Evolutionary conservation across 257 asterid species (phyloP).

Genomic region (Dorcoceras hygrometricum): DNA sequence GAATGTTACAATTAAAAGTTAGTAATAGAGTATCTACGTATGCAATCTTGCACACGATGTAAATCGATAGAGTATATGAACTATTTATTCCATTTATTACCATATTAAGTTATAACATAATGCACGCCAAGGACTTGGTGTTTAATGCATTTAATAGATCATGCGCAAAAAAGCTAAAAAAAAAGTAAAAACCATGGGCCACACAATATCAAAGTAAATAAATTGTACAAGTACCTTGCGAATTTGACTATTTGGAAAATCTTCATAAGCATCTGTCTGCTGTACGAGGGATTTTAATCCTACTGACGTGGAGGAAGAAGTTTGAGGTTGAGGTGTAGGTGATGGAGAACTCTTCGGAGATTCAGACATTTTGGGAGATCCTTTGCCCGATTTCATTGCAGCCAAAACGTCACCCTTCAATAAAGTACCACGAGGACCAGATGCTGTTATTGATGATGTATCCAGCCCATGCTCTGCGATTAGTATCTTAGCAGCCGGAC

Average conservation of each 20-base stretch:
- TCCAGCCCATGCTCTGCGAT: slow-evolving; percentile 73
- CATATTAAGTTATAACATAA: background rate
- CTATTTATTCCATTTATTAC: no score
- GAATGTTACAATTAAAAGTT: slow-evolving; percentile 17
- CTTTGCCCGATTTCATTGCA: slow-evolving; percentile 83
- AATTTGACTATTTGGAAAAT: slow-evolving; percentile 88
- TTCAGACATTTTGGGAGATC: slow-evolving; percentile 42
- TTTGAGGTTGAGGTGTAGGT: slow-evolving; percentile 37
- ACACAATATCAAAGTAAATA: slow-evolving; percentile 16
- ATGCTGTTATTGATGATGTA: slow-evolving; percentile 67
- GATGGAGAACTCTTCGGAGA: slow-evolving; percentile 41
- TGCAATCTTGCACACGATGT: background rate
- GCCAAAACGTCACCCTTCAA: slow-evolving; percentile 92
- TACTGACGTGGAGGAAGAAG: slow-evolving; percentile 37
- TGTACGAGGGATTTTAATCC: slow-evolving; percentile 49
- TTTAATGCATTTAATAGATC: slow-evolving; percentile 4
- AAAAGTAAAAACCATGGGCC: background rate
- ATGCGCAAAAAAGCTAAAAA: background rate
- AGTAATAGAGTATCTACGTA: slow-evolving; percentile 7
- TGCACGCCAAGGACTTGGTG: slow-evolving; percentile 18
- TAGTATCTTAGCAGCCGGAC: slow-evolving; percentile 96
- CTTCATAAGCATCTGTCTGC: slow-evolving; percentile 62
- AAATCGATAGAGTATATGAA: no score
- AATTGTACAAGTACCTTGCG: slow-evolving; percentile 64
- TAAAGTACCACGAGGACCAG: slow-evolving; percentile 98